Evolutionary conservation across 2,329 filamentous ascomycete genomes (phyloP).

Genomic region (Claviceps africana): DNA sequence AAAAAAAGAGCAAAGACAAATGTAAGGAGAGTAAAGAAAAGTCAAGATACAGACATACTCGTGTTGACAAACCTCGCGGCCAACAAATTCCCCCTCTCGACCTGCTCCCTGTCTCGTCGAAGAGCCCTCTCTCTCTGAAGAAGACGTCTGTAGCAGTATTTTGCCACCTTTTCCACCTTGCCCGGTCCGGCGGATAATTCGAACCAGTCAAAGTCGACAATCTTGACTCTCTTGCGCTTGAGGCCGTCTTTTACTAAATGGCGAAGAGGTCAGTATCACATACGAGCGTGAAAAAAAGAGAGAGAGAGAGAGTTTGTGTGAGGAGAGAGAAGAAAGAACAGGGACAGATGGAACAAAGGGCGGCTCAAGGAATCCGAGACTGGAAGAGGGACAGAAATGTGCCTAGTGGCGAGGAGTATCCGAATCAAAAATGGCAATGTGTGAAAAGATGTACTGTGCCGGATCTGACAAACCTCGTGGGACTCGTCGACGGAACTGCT

Average conservation of each 20-base stretch:
- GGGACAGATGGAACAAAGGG: too few species aligned
- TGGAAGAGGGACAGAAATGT: too few species aligned
- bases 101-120: conserved; percentile 19
- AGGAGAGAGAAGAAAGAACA: too few species aligned
- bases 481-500: conserved; percentile 39
- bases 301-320: not conserved
- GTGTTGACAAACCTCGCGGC: conserved; percentile 32
- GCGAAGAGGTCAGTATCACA: not conserved
- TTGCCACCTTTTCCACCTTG: not conserved
- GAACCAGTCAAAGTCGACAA: conserved; percentile 40
- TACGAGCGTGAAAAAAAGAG: not conserved
- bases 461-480: conserved; percentile 20
- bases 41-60: conserved; percentile 19
- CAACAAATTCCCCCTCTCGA: conserved; percentile 24
- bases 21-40: too few species aligned
- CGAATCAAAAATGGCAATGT: too few species aligned
- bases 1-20: too few species aligned
- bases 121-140: conserved; percentile 10
- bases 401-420: too few species aligned
- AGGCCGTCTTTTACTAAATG: conserved; percentile 23
- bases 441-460: too few species aligned
- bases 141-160: not conserved
- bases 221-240: conserved; percentile 19
- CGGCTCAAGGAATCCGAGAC: too few species aligned
- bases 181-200: conserved; percentile 27